Evolutionary conservation across 2,329 filamentous ascomycete species (phyloP).

Genomic region (Cladosporium oxysporum): DNA sequence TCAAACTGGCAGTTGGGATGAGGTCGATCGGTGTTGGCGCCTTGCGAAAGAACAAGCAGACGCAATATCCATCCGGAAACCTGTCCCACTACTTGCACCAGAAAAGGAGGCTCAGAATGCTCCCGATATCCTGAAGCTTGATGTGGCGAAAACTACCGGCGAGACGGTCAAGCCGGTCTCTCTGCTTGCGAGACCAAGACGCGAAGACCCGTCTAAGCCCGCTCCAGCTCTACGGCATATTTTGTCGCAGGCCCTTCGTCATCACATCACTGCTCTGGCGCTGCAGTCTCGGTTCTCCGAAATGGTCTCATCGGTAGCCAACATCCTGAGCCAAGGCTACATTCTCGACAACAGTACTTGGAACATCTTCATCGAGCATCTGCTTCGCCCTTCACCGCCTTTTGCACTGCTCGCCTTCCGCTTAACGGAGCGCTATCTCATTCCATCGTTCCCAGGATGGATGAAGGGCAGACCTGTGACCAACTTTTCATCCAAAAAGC

Average conservation of each 20-base stretch:
- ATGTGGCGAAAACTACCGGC: not conserved
- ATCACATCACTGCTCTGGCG: slow-evolving; percentile 56
- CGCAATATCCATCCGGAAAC: slow-evolving; percentile 18
- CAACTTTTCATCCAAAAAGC: slow-evolving; percentile 19
- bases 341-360: slow-evolving; percentile 73
- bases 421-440: slow-evolving; percentile 74
- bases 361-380: slow-evolving; percentile 72
- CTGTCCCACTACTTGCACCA: not conserved
- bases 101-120: not conserved
- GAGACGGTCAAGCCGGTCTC: not conserved
- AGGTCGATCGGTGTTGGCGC: slow-evolving; percentile 68
- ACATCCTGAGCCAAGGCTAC: slow-evolving; percentile 69
- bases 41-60: slow-evolving; percentile 58
- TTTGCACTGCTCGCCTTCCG: slow-evolving; percentile 68
- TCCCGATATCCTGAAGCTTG: slow-evolving; percentile 11
- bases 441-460: slow-evolving; percentile 80
- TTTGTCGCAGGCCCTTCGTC: slow-evolving; percentile 50
- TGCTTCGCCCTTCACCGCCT: slow-evolving; percentile 58
- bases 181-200: not conserved
- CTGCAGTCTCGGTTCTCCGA: slow-evolving; percentile 50
- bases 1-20: slow-evolving; percentile 57
- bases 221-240: slow-evolving; percentile 31
- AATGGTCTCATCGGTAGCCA: slow-evolving; percentile 49
- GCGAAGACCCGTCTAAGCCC: not conserved
- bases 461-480: slow-evolving; percentile 20